These are phyloP conservation scores for Coffea canephora DNA, from an alignment of 257 asterid genomes.

Conservation along the genomic window DNA sequence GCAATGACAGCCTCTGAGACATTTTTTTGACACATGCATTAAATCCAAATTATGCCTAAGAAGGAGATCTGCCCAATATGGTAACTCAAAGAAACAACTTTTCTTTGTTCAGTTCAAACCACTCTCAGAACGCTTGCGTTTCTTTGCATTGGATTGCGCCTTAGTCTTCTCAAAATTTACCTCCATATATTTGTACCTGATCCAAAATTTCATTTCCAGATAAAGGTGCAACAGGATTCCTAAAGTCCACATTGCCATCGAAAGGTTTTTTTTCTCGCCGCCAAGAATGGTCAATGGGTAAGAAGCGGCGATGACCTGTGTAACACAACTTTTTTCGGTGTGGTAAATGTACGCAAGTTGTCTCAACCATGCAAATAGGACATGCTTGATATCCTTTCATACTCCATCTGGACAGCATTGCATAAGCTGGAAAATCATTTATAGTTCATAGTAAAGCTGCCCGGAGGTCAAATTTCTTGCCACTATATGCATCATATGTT, in stretches of 20 bases:
- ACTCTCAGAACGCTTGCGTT: not conserved
- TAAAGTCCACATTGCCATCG: not conserved
- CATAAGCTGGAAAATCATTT: conserved; percentile 10
- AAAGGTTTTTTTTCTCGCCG: conserved; percentile 6
- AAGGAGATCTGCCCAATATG: not conserved
- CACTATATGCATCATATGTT: not conserved
- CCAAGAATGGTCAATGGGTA: conserved; percentile 8
- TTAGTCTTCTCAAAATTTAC: not conserved
- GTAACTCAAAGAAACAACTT: not conserved
- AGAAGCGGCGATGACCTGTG: not conserved
- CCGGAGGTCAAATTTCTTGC: not conserved
- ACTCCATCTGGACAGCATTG: not conserved
- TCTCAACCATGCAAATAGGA: not conserved
- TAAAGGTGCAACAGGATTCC: not conserved
- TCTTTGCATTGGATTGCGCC: not conserved
- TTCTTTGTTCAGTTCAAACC: not conserved
- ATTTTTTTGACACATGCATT: not conserved
- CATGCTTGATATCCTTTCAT: not conserved
- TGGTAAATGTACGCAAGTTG: not conserved
- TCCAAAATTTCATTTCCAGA: not conserved
- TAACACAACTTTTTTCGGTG: not conserved
- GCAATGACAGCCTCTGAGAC: not conserved
- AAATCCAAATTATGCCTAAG: not conserved
- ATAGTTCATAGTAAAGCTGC: conserved; percentile 6
- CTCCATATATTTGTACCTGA: not conserved